A percentile compares a stretch with the other conserved stretches of the same genome.
Evolutionary conservation across 495 filamentous ascomycete genomes (phyloP).

Genomic region (Podospora australis): DNA sequence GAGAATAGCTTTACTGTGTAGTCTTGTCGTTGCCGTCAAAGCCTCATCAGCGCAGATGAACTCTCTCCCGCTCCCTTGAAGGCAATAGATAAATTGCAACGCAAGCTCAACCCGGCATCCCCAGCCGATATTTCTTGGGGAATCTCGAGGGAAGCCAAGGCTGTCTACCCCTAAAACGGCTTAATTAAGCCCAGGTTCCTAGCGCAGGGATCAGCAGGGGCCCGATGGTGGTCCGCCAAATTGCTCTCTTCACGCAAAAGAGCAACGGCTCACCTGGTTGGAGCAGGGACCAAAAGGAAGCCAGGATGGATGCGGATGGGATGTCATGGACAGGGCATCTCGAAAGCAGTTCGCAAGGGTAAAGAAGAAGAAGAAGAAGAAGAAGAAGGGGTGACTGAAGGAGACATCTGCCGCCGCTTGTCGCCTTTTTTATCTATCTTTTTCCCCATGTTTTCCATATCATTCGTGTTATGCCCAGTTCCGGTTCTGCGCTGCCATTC

Average conservation of each 20-base stretch:
- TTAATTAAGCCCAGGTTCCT: conserved; percentile 14
- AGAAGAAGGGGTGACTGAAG: conserved; percentile 1
- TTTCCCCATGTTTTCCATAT: too few relatives aligned
- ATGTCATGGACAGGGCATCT: conserved; percentile 6
- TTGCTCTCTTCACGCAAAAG: conserved; percentile 26
- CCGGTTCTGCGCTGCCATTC: too few relatives aligned
- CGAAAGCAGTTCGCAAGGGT: conserved; percentile 5
- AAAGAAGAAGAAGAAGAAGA: conserved; percentile 5
- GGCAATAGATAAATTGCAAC: too few relatives aligned
- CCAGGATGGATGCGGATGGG: too few relatives aligned
- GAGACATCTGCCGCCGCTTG: conserved; percentile 7
- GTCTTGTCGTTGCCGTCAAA: too few relatives aligned
- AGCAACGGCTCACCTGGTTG: conserved; percentile 16
- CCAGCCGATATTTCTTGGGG: conserved; percentile 3
- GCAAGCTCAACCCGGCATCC: conserved; percentile 17
- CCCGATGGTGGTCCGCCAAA: conserved; percentile 28
- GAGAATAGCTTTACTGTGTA: too few relatives aligned
- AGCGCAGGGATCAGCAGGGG: conserved; percentile 28
- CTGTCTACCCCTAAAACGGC: conserved; percentile 18
- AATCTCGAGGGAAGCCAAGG: too few relatives aligned
- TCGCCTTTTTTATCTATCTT: not conserved
- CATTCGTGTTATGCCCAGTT: too few relatives aligned
- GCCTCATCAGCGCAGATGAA: too few relatives aligned
- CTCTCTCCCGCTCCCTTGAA: too few relatives aligned
- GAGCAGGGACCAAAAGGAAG: conserved; percentile 7